Base-by-base conservation (phyloP, 2,329 filamentous ascomycete species). In the Colletotrichum neosansevieriae region DNA sequence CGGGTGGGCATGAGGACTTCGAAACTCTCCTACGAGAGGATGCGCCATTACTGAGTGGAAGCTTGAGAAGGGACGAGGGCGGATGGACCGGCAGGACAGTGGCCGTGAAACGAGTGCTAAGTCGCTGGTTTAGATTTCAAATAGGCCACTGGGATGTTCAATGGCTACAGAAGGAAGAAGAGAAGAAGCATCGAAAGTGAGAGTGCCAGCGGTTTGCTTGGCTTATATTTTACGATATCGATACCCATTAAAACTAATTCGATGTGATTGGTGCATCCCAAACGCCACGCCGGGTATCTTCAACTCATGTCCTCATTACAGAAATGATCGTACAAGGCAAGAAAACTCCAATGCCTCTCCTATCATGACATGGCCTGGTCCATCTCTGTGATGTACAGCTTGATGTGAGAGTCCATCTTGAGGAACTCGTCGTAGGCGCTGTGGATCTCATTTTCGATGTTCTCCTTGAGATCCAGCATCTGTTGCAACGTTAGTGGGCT, bases 341-440 rank as follows among this genome's bases (percentile, higher is more conserved):
- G 21, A 57, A 38, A 51, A 29, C 29, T 29, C 29, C 29, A 29
- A 29, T 29, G 29, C 2, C 6, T 6, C 29, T 3, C 34, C 19
- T 38, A 11, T 29, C 24, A 19, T 44, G 12, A 83, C 73, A 96
- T 88, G 64, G 91, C 91, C 81, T 98, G 94, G 81, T 98, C 96
- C 94, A 99, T 98, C 85, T 99, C 96, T 4, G 93, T 97, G 76
- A 99, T 97, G 83, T 99, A 99, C 71, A 98, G 85, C 81, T 94
- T 95, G 79, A 99, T 97, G 77, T 99, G 96, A 42, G 94, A 91
- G 79, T 98, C 95, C 89, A 99, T 92, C 88, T 98, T 98, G 77
- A 97, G 87, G 80, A 97, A 99, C 83, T 98, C 94, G 72, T 97
- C 94, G 74, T 97, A 90, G 1, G 96, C 94, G 63, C 88, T 89